A percentile compares a stretch with the other conserved stretches of the same genome.
Evolutionary conservation across 108 stramenopile genomes (phyloP).

Genomic region (Skeletonema grethae): DNA sequence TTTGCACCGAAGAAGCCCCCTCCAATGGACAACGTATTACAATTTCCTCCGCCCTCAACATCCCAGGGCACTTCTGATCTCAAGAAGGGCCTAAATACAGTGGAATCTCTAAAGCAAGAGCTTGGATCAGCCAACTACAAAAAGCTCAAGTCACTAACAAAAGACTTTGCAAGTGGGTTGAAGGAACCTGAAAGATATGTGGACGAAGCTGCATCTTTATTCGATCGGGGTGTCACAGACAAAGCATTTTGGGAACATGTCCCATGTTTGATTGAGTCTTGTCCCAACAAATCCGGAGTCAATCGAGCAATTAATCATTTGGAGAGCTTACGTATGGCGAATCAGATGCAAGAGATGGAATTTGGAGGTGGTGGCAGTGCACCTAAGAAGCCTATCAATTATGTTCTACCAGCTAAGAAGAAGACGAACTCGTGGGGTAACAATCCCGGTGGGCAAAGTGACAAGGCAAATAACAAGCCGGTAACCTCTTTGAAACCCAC

Average conservation of each 20-base stretch:
- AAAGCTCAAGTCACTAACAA: constrained; percentile 73
- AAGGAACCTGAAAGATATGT: constrained; percentile 72
- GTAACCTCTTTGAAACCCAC: not conserved
- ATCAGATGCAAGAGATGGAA: constrained; percentile 42
- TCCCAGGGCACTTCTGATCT: not conserved
- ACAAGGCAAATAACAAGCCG: not conserved
- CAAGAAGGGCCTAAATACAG: constrained; percentile 45
- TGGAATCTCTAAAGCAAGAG: constrained; percentile 71
- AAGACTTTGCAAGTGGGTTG: constrained; percentile 60
- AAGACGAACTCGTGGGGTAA: constrained; percentile 15
- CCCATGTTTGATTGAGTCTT: constrained; percentile 69
- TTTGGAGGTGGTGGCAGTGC: constrained; percentile 11
- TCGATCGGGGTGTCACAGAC: constrained; percentile 70
- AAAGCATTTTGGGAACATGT: constrained; percentile 64
- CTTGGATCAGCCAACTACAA: constrained; percentile 78
- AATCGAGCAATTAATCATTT: constrained; percentile 63
- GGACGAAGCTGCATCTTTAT: constrained; percentile 65
- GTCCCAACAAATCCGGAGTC: constrained; percentile 56
- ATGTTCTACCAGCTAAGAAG: constrained; percentile 23
- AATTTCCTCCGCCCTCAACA: constrained; percentile 46
- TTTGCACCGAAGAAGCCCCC: constrained; percentile 44
- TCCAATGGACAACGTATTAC: constrained; percentile 50
- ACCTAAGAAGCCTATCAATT: constrained; percentile 13
- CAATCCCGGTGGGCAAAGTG: constrained; percentile 8
- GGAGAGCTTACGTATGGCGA: constrained; percentile 44